Evolutionary conservation across 805 yeast species (phyloP).

Genomic region (Candida silvicultrix): DNA sequence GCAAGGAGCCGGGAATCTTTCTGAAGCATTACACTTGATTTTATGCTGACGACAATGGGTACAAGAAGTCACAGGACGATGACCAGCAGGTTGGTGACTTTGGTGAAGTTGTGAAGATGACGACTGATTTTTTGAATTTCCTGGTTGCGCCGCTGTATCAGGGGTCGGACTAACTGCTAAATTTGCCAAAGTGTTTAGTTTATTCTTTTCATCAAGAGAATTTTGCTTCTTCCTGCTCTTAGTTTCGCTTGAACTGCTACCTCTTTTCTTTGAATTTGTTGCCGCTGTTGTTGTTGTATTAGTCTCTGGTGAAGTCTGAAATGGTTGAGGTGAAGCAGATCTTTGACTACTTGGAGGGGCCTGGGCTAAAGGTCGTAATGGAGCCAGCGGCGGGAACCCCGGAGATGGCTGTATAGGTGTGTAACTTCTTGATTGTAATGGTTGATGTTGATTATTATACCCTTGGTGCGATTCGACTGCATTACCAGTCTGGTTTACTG

Average conservation of each 20-base stretch:
- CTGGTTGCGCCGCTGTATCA: neutral
- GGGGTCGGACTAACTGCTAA: constrained; percentile 8
- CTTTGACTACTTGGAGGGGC: neutral
- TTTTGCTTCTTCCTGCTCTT: constrained; percentile 5
- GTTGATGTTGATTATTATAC: neutral
- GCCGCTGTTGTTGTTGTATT: neutral
- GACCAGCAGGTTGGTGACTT: constrained; percentile 38
- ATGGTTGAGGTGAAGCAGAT: neutral
- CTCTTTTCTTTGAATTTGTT: constrained; percentile 7
- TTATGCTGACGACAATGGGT: constrained; percentile 94
- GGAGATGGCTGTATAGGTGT: neutral
- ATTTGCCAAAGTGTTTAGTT: constrained; percentile 10
- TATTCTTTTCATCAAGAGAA: constrained; percentile 7
- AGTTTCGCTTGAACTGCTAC: constrained; percentile 1
- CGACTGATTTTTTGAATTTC: neutral
- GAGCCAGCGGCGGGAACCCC: neutral
- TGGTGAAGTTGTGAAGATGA: constrained; percentile 1
- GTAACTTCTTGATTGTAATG: neutral
- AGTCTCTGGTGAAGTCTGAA: neutral
- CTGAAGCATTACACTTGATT: constrained; percentile 87
- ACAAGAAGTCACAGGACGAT: constrained; percentile 88
- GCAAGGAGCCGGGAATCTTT: constrained; percentile 76
- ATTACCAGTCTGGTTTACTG: neutral
- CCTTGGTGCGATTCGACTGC: neutral
- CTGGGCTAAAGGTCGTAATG: neutral